These are phyloP conservation scores for Aspergillus transmontanensis DNA, from an alignment of 2,329 filamentous ascomycete species.

Conservation along the genomic window DNA sequence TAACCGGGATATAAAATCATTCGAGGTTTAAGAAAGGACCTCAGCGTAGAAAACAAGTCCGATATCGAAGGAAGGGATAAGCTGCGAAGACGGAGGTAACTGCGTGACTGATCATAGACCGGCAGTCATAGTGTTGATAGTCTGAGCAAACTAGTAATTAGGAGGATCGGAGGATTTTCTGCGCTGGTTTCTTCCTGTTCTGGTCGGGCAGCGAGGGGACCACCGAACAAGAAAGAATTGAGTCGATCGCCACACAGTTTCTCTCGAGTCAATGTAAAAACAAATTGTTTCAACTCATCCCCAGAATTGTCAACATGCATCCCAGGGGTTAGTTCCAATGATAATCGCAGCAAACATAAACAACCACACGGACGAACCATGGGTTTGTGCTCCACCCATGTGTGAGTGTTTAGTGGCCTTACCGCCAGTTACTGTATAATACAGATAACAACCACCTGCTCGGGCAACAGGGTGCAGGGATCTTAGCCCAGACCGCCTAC, in stretches of 20 bases:
- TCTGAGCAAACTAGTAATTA: not conserved
- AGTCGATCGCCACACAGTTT: not conserved
- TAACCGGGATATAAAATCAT: constrained; percentile 14
- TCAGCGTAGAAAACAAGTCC: constrained; percentile 14
- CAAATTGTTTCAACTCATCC: not conserved
- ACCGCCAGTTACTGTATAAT: not conserved
- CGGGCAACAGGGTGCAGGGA: not conserved
- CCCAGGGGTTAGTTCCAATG: not conserved
- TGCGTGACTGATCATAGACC: constrained; percentile 22
- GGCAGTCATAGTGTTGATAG: constrained; percentile 17
- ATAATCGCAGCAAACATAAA: not conserved
- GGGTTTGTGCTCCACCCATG: constrained; percentile 12
- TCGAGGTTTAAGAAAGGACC: constrained; percentile 13
- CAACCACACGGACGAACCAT: constrained; percentile 21
- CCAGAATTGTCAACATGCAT: not conserved
- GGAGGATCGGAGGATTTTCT: constrained; percentile 14
- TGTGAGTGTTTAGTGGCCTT: not conserved
- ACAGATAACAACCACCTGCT: not conserved
- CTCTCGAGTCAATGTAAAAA: not conserved
- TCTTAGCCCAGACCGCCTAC: not conserved
- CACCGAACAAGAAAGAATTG: constrained; percentile 10
- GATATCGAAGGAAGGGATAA: constrained; percentile 12
- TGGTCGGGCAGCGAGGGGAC: constrained; percentile 14
- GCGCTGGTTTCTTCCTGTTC: constrained; percentile 4
- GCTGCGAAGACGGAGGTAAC: constrained; percentile 14